Base-by-base conservation (phyloP, 208 protist species). In the Acanthamoeba sp. region DNA sequence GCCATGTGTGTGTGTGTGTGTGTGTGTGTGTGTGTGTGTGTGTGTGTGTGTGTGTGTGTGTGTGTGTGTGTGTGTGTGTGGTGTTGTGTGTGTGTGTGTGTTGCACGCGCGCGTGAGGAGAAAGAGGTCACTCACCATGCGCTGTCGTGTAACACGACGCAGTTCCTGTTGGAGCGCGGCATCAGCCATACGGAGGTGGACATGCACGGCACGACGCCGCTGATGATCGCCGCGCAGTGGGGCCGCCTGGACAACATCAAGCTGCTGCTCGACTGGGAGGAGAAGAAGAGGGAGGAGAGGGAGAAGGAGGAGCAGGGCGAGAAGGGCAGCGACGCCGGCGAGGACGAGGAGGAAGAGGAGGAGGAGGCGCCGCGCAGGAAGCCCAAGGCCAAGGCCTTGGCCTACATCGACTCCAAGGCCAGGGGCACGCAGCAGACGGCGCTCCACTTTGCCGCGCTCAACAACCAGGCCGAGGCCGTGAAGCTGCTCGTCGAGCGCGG, bases 171-270 rank as follows among this genome's bases (percentile, higher is more conserved):
- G 62, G 62, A 69, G 27, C 87, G 40, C 29, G 76, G 50, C 29
- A 32, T 32, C 76, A 78, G 40, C 48, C 78, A 48, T 22, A 52
- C 38, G 55, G 87, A 92, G 27, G 48, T 48, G 29, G 87, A 92
- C n/a, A 78, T 85, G 27, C 14, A 45, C 18, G 14, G 9, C 57
- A 85, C 40, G 10, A 92, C 87, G 22, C 42, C 87, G 55, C 29
- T 92, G 87, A 92, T 92, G 87, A 32, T 92, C 40, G 87, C 87
- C n/a, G 87, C 87, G 24, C 27, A 59, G 38, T 92, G 78, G 57
- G 87, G 87, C n/a, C 38, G 87, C 27, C 42, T 62, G 18, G 78
- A 92, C 29, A 92, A 92, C 48, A 64, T 92, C 2, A 71, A 92
- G 48, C 57, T 92, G 18, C 87, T 92, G 40, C 55, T 93, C 88